phyloP scores from a whole-genome alignment of 345 rosid species.

The Diplotaxis tenuifolia region DNA sequence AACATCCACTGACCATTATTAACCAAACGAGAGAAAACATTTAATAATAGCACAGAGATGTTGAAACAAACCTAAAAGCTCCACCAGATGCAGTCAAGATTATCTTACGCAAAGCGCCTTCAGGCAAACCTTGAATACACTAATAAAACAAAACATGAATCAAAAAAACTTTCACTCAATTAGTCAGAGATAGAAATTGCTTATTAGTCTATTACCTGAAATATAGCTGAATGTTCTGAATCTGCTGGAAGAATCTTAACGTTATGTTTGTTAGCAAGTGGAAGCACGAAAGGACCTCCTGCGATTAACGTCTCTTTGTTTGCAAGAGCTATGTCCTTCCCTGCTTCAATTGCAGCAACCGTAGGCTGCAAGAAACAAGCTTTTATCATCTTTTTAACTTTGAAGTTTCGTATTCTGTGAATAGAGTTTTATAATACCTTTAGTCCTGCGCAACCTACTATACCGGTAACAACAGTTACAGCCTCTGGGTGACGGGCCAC shows the following conservation, averaged over 20 bases:
- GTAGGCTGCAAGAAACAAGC: slow-evolving; percentile 57
- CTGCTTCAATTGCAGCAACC: slow-evolving; percentile 96
- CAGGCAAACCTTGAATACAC: slow-evolving; percentile 96
- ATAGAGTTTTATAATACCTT: slow-evolving; percentile 49
- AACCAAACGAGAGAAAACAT: neutral
- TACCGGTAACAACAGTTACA: slow-evolving; percentile 87
- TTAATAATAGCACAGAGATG: neutral
- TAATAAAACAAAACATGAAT: slow-evolving; percentile 17
- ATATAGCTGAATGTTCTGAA: slow-evolving; percentile 98
- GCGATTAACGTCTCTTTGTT: slow-evolving; percentile 97
- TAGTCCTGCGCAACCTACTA: slow-evolving; percentile 97
- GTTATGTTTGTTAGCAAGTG: slow-evolving; percentile 81
- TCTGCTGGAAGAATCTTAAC: slow-evolving; percentile 97
- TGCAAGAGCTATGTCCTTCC: slow-evolving; percentile 92
- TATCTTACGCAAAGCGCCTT: slow-evolving; percentile 77
- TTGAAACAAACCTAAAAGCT: slow-evolving; percentile 74
- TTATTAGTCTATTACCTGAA: slow-evolving; percentile 62
- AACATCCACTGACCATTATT: neutral
- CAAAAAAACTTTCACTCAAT: neutral
- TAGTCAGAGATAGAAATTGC: neutral
- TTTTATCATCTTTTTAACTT: no score
- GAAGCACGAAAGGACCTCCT: slow-evolving; percentile 96
- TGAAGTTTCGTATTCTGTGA: neutral
- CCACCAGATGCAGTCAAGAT: slow-evolving; percentile 99
- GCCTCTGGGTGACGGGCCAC: slow-evolving; percentile 95